phyloP scores from a whole-genome alignment of 2,329 filamentous ascomycete genomes.

The Monilinia laxa region DNA sequence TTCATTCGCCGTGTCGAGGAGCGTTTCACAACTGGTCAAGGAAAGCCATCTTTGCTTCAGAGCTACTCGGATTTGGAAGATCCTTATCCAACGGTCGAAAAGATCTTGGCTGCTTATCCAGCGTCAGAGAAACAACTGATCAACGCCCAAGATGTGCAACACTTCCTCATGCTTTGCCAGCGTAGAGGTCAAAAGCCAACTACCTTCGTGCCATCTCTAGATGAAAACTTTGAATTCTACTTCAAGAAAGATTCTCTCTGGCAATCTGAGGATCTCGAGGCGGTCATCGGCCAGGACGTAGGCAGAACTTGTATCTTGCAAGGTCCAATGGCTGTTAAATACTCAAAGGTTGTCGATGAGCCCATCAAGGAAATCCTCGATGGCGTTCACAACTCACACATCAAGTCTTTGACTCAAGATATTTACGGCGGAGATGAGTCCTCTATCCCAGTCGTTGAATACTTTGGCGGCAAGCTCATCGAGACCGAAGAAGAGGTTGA shows the following conservation, averaged over 20 bases:
- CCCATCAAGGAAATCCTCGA: slow-evolving; percentile 94
- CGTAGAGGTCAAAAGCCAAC: slow-evolving; percentile 92
- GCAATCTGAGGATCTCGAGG: slow-evolving; percentile 97
- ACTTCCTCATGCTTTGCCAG: slow-evolving; percentile 91
- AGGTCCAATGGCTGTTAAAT: slow-evolving; percentile 88
- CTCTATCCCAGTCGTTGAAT: slow-evolving; percentile 82
- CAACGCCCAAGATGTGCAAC: slow-evolving; percentile 96
- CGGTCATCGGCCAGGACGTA: slow-evolving; percentile 93
- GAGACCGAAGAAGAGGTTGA: slow-evolving; percentile 71
- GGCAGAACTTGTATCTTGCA: slow-evolving; percentile 95
- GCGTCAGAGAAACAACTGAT: slow-evolving; percentile 89
- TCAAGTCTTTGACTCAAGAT: slow-evolving; percentile 74
- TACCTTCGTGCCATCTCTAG: slow-evolving; percentile 91
- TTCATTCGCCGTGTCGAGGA: slow-evolving; percentile 97
- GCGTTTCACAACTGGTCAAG: slow-evolving; percentile 75
- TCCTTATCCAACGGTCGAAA: slow-evolving; percentile 75
- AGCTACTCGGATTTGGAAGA: slow-evolving; percentile 84
- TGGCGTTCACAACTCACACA: slow-evolving; percentile 84
- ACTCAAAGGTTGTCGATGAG: slow-evolving; percentile 86
- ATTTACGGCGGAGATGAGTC: slow-evolving; percentile 73
- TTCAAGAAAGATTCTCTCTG: slow-evolving; percentile 99
- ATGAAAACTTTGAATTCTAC: slow-evolving; percentile 97
- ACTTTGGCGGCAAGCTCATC: slow-evolving; percentile 87
- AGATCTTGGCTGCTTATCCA: slow-evolving; percentile 78
- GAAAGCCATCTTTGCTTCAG: slow-evolving; percentile 80